phyloP scores from a whole-genome alignment of 306 rosid species.

The Fragaria nilgerrensis region DNA sequence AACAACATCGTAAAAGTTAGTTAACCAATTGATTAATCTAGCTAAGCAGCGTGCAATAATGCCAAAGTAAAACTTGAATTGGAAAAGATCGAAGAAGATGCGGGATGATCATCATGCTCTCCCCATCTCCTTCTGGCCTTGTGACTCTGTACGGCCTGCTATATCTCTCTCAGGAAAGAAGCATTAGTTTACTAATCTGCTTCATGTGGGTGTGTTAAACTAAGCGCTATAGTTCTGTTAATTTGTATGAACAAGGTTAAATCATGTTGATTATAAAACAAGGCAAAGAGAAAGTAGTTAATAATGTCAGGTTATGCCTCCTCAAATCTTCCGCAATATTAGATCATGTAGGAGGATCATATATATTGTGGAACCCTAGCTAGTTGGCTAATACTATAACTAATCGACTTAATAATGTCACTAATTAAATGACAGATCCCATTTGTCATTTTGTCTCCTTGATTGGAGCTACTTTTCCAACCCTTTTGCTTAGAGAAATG shows the following conservation, averaged over 20 bases:
- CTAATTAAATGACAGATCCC: constrained; percentile 13
- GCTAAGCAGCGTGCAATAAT: neutral
- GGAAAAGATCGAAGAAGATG: neutral
- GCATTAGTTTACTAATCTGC: constrained; percentile 4
- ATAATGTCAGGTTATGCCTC: constrained; percentile 28
- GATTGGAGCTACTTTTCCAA: constrained; percentile 40
- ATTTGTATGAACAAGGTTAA: constrained; percentile 2
- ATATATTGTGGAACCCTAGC: constrained; percentile 32
- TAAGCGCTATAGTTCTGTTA: neutral
- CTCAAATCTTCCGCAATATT: constrained; percentile 29
- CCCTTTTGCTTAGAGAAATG: constrained; percentile 3
- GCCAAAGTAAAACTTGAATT: neutral
- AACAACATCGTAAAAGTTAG: neutral
- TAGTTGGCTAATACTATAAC: constrained; percentile 24
- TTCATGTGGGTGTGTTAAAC: constrained; percentile 25
- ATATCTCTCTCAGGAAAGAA: neutral
- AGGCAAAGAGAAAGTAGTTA: neutral
- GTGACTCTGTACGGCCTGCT: constrained; percentile 48
- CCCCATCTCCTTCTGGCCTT: neutral
- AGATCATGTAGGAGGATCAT: constrained; percentile 27
- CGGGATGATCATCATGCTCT: neutral
- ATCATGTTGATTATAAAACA: neutral
- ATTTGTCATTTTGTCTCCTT: constrained; percentile 52
- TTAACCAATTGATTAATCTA: neutral
- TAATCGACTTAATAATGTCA: neutral